phyloP scores from a whole-genome alignment of 2,329 filamentous ascomycete species.

The Thielaviopsis euricoi region DNA sequence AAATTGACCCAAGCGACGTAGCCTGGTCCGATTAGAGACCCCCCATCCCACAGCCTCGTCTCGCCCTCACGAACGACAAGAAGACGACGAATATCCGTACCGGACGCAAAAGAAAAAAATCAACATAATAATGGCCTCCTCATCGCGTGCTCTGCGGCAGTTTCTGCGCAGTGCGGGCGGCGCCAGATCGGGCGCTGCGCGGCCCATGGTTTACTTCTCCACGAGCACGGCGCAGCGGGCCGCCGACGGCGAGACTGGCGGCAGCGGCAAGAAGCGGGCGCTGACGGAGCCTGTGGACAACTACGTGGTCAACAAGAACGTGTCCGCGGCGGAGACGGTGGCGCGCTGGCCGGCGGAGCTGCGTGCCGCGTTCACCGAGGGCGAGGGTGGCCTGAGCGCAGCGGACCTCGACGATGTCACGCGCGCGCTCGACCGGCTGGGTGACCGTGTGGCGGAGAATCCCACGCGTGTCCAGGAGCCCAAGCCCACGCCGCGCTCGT shows the following conservation, averaged over 20 bases:
- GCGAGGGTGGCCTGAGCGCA: conserved; percentile 5
- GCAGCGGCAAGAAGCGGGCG: conserved; percentile 8
- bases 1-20: too few relatives aligned
- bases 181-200: neutral
- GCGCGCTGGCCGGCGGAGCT: conserved; percentile 8
- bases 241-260: neutral
- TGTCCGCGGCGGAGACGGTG: conserved; percentile 10
- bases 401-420: conserved; percentile 7
- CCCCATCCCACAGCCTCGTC: neutral
- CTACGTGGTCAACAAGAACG: conserved; percentile 7
- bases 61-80: neutral
- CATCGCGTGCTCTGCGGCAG: neutral
- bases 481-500: conserved; percentile 22
- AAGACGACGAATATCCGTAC: neutral
- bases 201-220: neutral
- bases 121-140: neutral
- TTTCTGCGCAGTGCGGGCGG: neutral
- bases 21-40: too few relatives aligned
- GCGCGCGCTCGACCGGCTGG: conserved; percentile 12
- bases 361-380: conserved; percentile 6
- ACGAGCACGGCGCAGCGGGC: neutral
- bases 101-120: neutral
- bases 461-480: conserved; percentile 7
- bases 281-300: conserved; percentile 7
- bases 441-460: conserved; percentile 12